Conservation (phyloP, 129 eudicot species). For the Tanacetum coccineum region DNA sequence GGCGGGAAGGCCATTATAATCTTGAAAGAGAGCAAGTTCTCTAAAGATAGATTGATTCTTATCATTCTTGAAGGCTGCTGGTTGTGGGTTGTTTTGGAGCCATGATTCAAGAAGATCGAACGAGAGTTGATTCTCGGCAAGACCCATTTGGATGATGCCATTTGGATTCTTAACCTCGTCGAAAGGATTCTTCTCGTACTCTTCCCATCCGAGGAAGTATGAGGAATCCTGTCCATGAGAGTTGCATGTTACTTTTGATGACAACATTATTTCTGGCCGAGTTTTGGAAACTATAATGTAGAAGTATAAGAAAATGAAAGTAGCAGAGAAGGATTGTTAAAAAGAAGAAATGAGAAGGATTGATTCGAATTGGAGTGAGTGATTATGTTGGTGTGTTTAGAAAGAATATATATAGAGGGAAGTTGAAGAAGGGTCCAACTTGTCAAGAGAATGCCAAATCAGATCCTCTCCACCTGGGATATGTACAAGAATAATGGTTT, state of each 20-base stretch:
- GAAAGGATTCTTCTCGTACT: slow-evolving; percentile 90
- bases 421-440: slow-evolving; percentile 22
- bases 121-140: slow-evolving; percentile 93
- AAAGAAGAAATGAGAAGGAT: slow-evolving; percentile 11
- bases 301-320: slow-evolving; percentile 3
- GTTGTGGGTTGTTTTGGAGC: slow-evolving; percentile 72
- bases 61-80: slow-evolving; percentile 50
- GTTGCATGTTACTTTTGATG: slow-evolving; percentile 65
- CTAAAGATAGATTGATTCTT: slow-evolving; percentile 59
- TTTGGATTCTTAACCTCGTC: slow-evolving; percentile 56
- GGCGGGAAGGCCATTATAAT: slow-evolving; percentile 94
- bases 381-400: slow-evolving; percentile 31
- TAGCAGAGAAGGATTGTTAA: not conserved
- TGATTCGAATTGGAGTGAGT: slow-evolving; percentile 21
- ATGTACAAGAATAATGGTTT: not conserved
- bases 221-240: slow-evolving; percentile 91
- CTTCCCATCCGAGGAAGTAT: slow-evolving; percentile 97
- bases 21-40: slow-evolving; percentile 95
- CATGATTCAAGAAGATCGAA: slow-evolving; percentile 83
- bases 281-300: not conserved
- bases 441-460: slow-evolving; percentile 26
- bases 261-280: slow-evolving; percentile 46
- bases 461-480: slow-evolving; percentile 23
- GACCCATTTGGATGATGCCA: slow-evolving; percentile 96
- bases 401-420: slow-evolving; percentile 29